Evolutionary conservation across 257 asterid species (phyloP).

Genomic region (Solanum piurae): DNA sequence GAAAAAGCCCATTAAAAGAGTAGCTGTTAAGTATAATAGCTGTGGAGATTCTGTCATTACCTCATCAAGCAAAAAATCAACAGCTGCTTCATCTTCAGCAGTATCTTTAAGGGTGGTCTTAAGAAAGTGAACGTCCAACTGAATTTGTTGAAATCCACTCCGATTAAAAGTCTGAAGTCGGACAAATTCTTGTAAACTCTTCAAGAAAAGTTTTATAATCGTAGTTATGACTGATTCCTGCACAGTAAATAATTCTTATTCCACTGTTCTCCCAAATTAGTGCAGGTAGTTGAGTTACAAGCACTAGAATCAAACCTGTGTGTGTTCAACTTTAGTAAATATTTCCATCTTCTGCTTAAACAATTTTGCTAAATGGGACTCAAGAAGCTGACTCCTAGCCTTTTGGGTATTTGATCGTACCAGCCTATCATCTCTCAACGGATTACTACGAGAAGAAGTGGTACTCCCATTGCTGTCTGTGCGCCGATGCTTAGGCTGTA

Average conservation of each 20-base stretch:
- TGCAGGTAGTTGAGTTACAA: background rate
- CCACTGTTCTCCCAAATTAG: background rate
- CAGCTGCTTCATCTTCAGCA: constrained; percentile 84
- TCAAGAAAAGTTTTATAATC: constrained; percentile 64
- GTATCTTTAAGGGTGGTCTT: constrained; percentile 58
- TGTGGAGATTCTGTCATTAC: constrained; percentile 21
- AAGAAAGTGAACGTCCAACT: constrained; percentile 79
- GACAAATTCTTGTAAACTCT: constrained; percentile 89
- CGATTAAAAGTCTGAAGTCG: constrained; percentile 88
- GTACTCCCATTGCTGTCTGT: constrained; percentile 89
- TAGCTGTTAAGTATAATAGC: background rate
- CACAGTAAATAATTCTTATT: constrained; percentile 4
- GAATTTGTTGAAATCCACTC: constrained; percentile 98
- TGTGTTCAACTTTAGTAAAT: constrained; percentile 72
- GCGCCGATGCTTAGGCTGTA: constrained; percentile 63
- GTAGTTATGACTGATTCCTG: constrained; percentile 85
- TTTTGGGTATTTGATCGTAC: constrained; percentile 72
- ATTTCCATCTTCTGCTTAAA: constrained; percentile 97
- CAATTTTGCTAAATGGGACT: constrained; percentile 89
- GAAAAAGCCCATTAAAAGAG: background rate
- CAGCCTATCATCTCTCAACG: constrained; percentile 75
- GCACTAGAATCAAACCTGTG: constrained; percentile 58
- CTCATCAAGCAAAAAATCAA: constrained; percentile 95
- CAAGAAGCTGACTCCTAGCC: constrained; percentile 97
- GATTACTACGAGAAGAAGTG: constrained; percentile 86